A percentile compares a stretch with the other conserved stretches of the same genome.
Conservation (phyloP, 257 asterid species). For the Catharanthus roseus region DNA sequence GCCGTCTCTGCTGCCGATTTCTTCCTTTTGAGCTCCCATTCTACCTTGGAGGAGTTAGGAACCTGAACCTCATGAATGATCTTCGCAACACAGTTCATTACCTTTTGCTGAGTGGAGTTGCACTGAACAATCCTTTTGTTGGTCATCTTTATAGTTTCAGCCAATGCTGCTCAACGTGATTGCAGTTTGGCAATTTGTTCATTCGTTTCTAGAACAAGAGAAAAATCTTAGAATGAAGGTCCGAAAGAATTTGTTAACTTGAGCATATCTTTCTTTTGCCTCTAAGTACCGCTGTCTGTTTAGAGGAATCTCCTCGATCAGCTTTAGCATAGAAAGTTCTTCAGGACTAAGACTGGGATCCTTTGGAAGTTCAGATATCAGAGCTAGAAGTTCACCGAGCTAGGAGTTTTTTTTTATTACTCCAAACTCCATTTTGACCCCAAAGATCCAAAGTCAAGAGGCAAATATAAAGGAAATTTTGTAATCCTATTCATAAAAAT, state of each 20-base stretch:
- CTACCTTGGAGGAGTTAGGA: slow-evolving; percentile 27
- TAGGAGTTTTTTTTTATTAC: no score
- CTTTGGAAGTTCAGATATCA: slow-evolving; percentile 27
- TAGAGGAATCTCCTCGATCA: slow-evolving; percentile 30
- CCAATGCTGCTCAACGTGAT: slow-evolving; percentile 20
- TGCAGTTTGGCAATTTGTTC: slow-evolving; percentile 28
- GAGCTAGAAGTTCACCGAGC: slow-evolving; percentile 16
- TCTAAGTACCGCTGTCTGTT: slow-evolving; percentile 18
- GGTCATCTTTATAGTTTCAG: slow-evolving; percentile 21
- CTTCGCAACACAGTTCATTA: slow-evolving; percentile 24
- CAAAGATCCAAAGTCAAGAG: no score
- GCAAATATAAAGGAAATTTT: no score
- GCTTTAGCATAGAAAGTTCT: slow-evolving; percentile 31
- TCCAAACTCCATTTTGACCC: no score
- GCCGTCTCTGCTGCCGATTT: slow-evolving; percentile 25
- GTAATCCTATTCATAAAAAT: no score
- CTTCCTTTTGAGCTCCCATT: slow-evolving; percentile 35
- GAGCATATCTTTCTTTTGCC: slow-evolving; percentile 13
- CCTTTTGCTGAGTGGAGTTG: slow-evolving; percentile 16
- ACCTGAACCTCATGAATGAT: slow-evolving; percentile 31
- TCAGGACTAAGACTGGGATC: slow-evolving; percentile 28
- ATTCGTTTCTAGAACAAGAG: slow-evolving; percentile 25
- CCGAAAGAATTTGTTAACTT: slow-evolving; percentile 31
- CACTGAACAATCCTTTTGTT: slow-evolving; percentile 25
- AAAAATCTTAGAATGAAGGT: slow-evolving; percentile 28